Evolutionary conservation across 331 rosid species (phyloP).

Genomic region (Malus hybrid): DNA sequence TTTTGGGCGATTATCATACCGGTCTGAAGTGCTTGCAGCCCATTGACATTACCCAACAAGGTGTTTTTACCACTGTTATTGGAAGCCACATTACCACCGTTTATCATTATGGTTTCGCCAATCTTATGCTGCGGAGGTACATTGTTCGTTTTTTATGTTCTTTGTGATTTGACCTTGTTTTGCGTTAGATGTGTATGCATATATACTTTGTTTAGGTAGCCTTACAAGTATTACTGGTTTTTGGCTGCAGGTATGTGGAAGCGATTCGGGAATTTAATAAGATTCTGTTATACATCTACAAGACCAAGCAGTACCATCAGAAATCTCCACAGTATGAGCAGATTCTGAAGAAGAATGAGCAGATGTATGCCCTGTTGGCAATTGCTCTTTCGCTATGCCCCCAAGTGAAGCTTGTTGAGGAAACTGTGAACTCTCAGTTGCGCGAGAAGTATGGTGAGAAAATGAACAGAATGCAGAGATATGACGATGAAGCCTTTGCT

Average conservation of each 20-base stretch:
- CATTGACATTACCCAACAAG: slow-evolving; percentile 80
- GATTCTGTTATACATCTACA: slow-evolving; percentile 72
- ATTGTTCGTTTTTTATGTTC: not conserved
- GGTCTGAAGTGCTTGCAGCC: slow-evolving; percentile 82
- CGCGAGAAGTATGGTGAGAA: slow-evolving; percentile 97
- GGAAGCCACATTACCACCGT: slow-evolving; percentile 93
- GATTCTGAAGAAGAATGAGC: slow-evolving; percentile 95
- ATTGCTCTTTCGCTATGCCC: slow-evolving; percentile 91
- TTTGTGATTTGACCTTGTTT: not conserved
- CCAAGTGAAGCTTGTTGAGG: slow-evolving; percentile 79
- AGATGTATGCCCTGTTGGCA: slow-evolving; percentile 99
- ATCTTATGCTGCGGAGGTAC: slow-evolving; percentile 92
- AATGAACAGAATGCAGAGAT: slow-evolving; percentile 91
- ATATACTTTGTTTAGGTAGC: not conserved
- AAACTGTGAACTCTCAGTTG: slow-evolving; percentile 83
- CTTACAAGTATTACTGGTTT: not conserved
- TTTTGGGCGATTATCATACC: slow-evolving; percentile 91
- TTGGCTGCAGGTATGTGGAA: slow-evolving; percentile 64
- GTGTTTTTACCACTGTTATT: slow-evolving; percentile 73
- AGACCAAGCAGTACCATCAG: slow-evolving; percentile 78
- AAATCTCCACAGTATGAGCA: slow-evolving; percentile 96
- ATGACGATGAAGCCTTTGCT: slow-evolving; percentile 92
- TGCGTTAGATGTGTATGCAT: not conserved
- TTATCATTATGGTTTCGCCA: slow-evolving; percentile 95
- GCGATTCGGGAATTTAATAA: slow-evolving; percentile 92